phyloP scores from a whole-genome alignment of 345 rosid species.

The Mercurialis annua region DNA sequence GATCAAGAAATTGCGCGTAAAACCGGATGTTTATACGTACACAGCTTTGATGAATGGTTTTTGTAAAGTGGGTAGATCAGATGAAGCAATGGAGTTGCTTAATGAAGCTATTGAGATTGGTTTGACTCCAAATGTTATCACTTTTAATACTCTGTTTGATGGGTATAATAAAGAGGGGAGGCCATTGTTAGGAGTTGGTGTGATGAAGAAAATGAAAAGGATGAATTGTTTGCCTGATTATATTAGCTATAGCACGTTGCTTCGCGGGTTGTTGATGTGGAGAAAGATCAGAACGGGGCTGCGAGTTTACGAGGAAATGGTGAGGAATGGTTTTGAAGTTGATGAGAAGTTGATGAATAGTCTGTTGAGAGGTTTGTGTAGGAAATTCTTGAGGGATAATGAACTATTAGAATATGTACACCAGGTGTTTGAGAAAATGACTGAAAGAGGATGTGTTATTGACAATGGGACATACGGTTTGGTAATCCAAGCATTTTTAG shows the following conservation, averaged over 20 bases:
- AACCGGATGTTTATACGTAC: conserved; percentile 57
- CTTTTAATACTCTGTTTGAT: conserved; percentile 53
- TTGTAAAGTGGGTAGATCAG: conserved; percentile 67
- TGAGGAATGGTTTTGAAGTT: conserved; percentile 32
- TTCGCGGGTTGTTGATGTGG: conserved; percentile 57
- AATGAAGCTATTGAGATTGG: conserved; percentile 44
- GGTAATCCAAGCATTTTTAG: conserved; percentile 35
- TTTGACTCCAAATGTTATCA: conserved; percentile 44
- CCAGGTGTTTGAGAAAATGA: conserved; percentile 48
- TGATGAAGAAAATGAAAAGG: conserved; percentile 53
- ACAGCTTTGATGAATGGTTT: conserved; percentile 66
- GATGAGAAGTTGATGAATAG: conserved; percentile 39
- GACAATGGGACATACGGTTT: conserved; percentile 29
- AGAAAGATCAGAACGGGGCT: conserved; percentile 36
- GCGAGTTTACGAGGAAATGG: conserved; percentile 44
- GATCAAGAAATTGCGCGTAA: conserved; percentile 28
- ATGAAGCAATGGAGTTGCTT: conserved; percentile 60
- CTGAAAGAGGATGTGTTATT: not conserved
- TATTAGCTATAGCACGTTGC: conserved; percentile 48
- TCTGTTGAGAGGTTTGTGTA: conserved; percentile 47
- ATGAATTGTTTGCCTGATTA: conserved; percentile 45
- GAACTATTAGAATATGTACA: conserved; percentile 37
- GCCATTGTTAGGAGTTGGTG: conserved; percentile 42
- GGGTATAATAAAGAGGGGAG: conserved; percentile 59
- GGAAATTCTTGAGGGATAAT: conserved; percentile 30